Evolutionary conservation across 169 alveolate species (phyloP).

Genomic region (Perkinsus olseni): DNA sequence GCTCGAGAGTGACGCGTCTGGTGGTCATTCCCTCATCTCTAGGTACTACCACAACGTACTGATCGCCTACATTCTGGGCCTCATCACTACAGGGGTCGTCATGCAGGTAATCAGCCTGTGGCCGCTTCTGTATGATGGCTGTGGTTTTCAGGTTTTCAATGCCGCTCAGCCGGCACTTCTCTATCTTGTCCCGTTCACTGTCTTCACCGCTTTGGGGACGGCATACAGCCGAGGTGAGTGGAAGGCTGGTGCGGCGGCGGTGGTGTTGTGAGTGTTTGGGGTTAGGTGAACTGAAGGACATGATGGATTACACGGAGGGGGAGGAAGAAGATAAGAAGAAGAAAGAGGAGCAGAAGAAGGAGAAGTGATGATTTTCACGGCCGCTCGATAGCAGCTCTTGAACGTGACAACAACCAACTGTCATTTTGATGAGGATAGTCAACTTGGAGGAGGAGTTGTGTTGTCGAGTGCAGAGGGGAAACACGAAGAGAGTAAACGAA

Average conservation of each 20-base stretch:
- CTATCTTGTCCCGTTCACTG: slow-evolving; percentile 78
- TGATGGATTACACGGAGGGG: slow-evolving; percentile 20
- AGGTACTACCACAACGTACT: slow-evolving; percentile 54
- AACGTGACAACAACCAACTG: too few relatives aligned
- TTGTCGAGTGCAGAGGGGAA: too few relatives aligned
- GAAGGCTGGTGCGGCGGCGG: slow-evolving; percentile 16
- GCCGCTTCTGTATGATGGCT: not conserved
- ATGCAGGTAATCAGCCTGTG: slow-evolving; percentile 60
- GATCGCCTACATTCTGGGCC: slow-evolving; percentile 71
- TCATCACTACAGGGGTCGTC: slow-evolving; percentile 66
- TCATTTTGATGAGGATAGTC: too few relatives aligned
- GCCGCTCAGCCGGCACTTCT: slow-evolving; percentile 90
- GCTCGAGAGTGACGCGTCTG: not conserved
- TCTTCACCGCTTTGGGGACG: slow-evolving; percentile 43
- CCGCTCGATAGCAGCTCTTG: too few relatives aligned
- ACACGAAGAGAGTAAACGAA: too few relatives aligned
- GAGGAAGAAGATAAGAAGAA: not conserved
- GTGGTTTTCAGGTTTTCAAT: not conserved
- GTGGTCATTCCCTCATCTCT: slow-evolving; percentile 35
- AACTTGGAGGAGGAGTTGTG: too few relatives aligned
- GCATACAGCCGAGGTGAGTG: slow-evolving; percentile 40
- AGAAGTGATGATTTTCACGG: too few relatives aligned
- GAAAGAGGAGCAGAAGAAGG: not conserved
- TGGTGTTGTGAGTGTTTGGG: slow-evolving; percentile 15
- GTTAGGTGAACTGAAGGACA: not conserved